Evolutionary conservation across 305 asterid species (phyloP), one percentile per base, ranked within the genome.

Genomic region (Rubia occidens): DNA sequence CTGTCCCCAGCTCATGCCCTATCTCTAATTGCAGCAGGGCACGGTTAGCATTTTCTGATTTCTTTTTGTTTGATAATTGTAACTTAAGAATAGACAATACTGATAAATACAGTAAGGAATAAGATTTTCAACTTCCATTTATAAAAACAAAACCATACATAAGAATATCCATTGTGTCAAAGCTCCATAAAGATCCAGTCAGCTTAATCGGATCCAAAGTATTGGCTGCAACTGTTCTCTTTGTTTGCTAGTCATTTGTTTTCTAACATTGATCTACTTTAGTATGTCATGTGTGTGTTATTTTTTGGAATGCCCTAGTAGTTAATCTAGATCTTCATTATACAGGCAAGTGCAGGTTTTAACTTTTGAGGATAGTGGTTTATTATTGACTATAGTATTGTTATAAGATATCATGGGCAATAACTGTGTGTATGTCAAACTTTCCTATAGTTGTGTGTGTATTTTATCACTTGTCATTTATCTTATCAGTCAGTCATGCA

Each of bases 21-120:
- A 70, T 95, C 98, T 76, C 96, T 95, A 60, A 95, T 95, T 82
- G 99, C 99, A 64, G 96, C 99, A 49, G 99, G 99, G 83, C 98
- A 95, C 91, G 99, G 99, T 95, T 78, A 65, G 32, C 17, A 29
- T 64, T 64, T 24, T 9, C 24, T 61, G 13, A 45, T 13, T 18
- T 61, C 24, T 17, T 63, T 40, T 7, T 44, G 58, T 17, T 44
- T 24, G 69, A 47, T 45, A 6, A 42, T 42, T 39, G 5, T 68
- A 17, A 55, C 15, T 6, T 39, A 2, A 37, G 2, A 56, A 18
- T 55, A 39, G 8, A n/a, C 11, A 29, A 11, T 18, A n/a, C 47
- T 51, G 56, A 51, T 49, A 5, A 15, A 51, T 51, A 15, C 56
- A 51, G 56, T 15, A 51, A 51, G 56, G 5, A 51, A 51, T 14